Evolutionary conservation across 352 stramenopile genomes (phyloP), one percentile per base, ranked within the genome.

Genomic region (Phytophthora pini): DNA sequence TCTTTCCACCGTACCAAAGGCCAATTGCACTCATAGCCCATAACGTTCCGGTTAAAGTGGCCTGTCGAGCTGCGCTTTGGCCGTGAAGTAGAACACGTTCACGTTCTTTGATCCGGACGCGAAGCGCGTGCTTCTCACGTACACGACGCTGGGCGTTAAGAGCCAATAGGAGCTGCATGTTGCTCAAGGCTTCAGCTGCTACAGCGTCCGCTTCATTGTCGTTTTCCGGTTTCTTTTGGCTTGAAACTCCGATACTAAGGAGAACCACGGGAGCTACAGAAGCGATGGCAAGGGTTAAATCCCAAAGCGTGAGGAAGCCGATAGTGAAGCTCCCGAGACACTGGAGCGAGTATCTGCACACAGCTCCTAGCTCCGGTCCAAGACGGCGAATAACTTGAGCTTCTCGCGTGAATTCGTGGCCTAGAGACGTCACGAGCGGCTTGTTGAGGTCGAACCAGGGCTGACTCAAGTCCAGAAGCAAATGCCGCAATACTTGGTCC

Each of bases 71-170:
- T 17, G 55, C 60, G 2, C 50, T 34, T 22, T 60, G 66, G 29
- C 60, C 53, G 15, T 69, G 56, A 6, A 40, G 12, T 10, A 56
- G 22, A 20, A 61, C 11, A 12, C 39, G 40, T 39, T 60, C 2
- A 5, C 55, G 48, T 27, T 73, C 49, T 1, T 53, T 38, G 41
- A 66, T 69, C 0, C 65, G 57, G 9, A 77, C 45, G 11, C 44
- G 56, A 36, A 61, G 17, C 4, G 70, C 52, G 26, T 75, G 65
- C n/a, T 70, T 70, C 34, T 70, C 53, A 4, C 66, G 65, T 0
- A 61, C 65, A 3, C 51, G 55, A n/a, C 70, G 70, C 12, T 74
- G 61, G 7, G 65, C 70, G 24, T 77, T 75, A 10, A 77, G 64
- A 3, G 65, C 65, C 31, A 65, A 12, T n/a, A 77, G n/a, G 12